Percentiles rank a stretch among this genome's conserved stretches.
Conservation (phyloP, 2,329 filamentous ascomycete species). For the Aureobasidium namibiae region DNA sequence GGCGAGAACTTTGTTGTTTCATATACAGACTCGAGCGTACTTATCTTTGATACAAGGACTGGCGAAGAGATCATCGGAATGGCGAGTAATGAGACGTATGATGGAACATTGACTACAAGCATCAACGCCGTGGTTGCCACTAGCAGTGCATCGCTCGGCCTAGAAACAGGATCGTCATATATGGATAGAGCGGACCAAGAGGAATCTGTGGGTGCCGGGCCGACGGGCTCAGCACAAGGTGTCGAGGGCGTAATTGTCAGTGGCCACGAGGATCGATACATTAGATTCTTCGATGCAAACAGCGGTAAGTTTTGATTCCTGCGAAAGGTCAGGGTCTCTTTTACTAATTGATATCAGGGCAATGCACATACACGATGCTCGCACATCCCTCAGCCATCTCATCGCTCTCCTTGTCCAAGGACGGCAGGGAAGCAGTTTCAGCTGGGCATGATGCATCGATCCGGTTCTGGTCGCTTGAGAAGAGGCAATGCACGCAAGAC, state of each 20-base stretch:
- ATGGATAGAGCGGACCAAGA: constrained; percentile 61
- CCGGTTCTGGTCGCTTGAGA: constrained; percentile 95
- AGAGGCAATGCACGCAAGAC: constrained; percentile 89
- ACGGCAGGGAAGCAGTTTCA: constrained; percentile 88
- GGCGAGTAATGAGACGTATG: constrained; percentile 90
- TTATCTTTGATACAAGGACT: constrained; percentile 86
- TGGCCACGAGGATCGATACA: constrained; percentile 91
- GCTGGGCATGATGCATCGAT: constrained; percentile 93
- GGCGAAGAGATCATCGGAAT: constrained; percentile 88
- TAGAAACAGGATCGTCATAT: constrained; percentile 63
- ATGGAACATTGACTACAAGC: constrained; percentile 71
- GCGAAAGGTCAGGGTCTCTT: background rate
- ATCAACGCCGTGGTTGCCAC: constrained; percentile 90
- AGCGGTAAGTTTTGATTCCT: constrained; percentile 62
- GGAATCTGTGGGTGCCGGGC: constrained; percentile 65
- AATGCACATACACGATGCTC: constrained; percentile 99
- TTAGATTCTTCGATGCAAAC: constrained; percentile 97
- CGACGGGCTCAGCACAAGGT: constrained; percentile 66
- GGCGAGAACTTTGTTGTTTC: constrained; percentile 90
- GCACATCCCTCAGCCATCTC: constrained; percentile 92
- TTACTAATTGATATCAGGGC: constrained; percentile 49
- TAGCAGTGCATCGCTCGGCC: constrained; percentile 51
- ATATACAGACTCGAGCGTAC: constrained; percentile 79
- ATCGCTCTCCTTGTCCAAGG: constrained; percentile 80
- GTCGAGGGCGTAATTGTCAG: constrained; percentile 93